Evolutionary conservation across 257 asterid genomes (phyloP), one percentile per base, ranked within the genome.

Genomic region (Plantago elongata): DNA sequence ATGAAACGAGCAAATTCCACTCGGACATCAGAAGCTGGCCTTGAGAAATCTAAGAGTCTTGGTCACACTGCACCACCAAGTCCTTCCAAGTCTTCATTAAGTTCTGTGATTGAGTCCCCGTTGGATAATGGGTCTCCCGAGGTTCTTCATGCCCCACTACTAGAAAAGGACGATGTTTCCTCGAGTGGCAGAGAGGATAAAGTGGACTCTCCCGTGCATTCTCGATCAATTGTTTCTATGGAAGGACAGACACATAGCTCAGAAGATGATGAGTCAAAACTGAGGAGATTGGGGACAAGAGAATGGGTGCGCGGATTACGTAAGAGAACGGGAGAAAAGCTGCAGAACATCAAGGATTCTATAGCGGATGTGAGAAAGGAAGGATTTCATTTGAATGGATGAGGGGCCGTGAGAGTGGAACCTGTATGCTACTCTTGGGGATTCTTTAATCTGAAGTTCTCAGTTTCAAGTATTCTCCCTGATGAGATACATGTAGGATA

Each of bases 261-360:
- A 11, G 94, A 78, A 49, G 90, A 84, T 38, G 95, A 84, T 60
- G 90, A 83, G 54, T 37, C 69, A 9, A 71, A 61, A 64, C 60
- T 62, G 1, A 83, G 66, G 73, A 80, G 83, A 77, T 37, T 77
- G 30, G 86, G 93, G 13, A 65, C 95, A 5, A 78, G 63, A 75
- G 95, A 86, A 56, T 79, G 87, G 51, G 77, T 92, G 93, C 86
- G 78, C 54, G 93, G 95, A 58, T 73, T 92, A 61, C 80, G 97
- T 71, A 89, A 89, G 85, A 89, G 83, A 73, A 77, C 89, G 87
- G 97, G 95, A 27, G 97, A 83, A 63, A 92, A 89, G 72, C 79
- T 92, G 81, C 90, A 90, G 11, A 72, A 81, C 78, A 65, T 88
- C 38, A 52, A 81, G 87, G 61, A 71, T 72, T 73, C 75, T 92